Evolutionary conservation across 345 rosid species (phyloP), one percentile per base, ranked within the genome.

Genomic region (Boechera retrofracta): DNA sequence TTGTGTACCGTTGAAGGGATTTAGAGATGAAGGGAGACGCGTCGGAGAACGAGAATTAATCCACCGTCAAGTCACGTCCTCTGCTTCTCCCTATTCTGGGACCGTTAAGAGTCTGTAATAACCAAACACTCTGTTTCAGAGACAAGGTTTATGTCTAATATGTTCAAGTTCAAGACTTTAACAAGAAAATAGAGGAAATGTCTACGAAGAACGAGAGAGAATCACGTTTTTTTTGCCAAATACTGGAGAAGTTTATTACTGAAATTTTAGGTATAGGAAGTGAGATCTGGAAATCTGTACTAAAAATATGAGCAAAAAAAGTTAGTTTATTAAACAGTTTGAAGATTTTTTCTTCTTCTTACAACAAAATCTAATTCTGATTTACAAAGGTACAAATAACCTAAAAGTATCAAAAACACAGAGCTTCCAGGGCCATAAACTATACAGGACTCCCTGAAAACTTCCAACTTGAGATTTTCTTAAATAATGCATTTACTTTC

Each of bases 331-430:
- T 68, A 74, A 67, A 79, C 78, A 79, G 3, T 16, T 41, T 54
- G 78, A 73, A 60, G 82, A 73, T 16, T 73, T 73, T 33, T 79
- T 35, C 56, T 66, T 67, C 73, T 72, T 73, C 74, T 61, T 79
- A 68, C 74, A 72, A 66, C 47, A 38, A 58, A 65, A 58, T 38
- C 73, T 71, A 65, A 39, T 29, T 65, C 72, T 71, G 29, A 56
- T 71, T 71, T 57, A 71, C 73, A 59, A 64, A 65, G 39, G 52
- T 1, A 5, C 3, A 71, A 71, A 51, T 56, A 39, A 65, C 58
- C 58, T 59, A 28, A 36, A 11, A 11, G 21, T 38, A 31, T 47
- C 44, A 78, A 77, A 77, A 35, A 51, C 67, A 63, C 26, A 64
- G 47, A 71, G 54, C 53, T 67, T 72, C 21, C 32, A 48, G 44